phyloP scores from a whole-genome alignment of 2,329 filamentous ascomycete genomes.

The Gaeumannomyces tritici region DNA sequence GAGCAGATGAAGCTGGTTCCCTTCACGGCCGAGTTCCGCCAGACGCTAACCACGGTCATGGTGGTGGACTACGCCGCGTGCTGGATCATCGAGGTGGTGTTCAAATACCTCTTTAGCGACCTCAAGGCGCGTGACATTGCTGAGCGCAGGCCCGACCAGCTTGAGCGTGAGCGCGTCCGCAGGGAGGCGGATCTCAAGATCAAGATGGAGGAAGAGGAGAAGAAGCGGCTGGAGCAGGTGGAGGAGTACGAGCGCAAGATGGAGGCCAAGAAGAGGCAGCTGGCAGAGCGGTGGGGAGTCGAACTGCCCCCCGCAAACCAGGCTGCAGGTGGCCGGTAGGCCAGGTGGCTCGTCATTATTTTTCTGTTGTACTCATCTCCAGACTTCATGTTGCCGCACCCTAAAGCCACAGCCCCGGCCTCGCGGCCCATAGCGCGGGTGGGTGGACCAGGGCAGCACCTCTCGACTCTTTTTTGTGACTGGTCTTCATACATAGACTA shows the following conservation, averaged over 20 bases:
- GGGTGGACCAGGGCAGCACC: neutral
- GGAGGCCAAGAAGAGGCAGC: constrained; percentile 36
- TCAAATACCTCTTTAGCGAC: constrained; percentile 84
- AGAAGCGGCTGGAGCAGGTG: constrained; percentile 42
- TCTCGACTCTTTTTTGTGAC: neutral
- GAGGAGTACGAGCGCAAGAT: constrained; percentile 51
- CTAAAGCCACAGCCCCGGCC: neutral
- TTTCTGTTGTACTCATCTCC: neutral
- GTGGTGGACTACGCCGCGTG: constrained; percentile 78
- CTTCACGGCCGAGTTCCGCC: constrained; percentile 93
- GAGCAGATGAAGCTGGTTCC: constrained; percentile 85
- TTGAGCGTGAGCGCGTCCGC: constrained; percentile 63
- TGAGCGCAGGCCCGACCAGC: constrained; percentile 73
- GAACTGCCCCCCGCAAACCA: neutral
- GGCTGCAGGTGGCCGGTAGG: neutral
- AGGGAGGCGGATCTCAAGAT: constrained; percentile 46
- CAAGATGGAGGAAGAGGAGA: constrained; percentile 42
- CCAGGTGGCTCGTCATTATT: neutral
- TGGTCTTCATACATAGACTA: neutral
- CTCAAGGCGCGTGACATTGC: constrained; percentile 93
- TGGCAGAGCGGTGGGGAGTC: constrained; percentile 34
- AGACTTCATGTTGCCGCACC: neutral
- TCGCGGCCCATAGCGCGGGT: neutral
- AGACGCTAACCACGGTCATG: constrained; percentile 78
- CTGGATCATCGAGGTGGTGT: constrained; percentile 74